These are phyloP conservation scores for Carex littledalei DNA, from an alignment of 176 grass and related monocot species.

Conservation along the genomic window DNA sequence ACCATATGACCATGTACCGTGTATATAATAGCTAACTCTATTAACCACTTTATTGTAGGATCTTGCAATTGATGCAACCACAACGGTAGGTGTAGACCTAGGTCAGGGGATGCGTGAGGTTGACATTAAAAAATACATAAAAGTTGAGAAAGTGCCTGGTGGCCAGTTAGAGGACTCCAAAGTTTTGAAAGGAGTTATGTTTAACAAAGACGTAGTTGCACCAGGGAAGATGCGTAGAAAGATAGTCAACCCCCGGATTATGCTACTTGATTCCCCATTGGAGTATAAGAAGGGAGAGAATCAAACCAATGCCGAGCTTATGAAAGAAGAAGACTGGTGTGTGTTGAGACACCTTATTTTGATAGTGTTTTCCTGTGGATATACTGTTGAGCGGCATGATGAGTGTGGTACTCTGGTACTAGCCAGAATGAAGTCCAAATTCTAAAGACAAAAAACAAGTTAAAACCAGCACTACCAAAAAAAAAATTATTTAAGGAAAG, in stretches of 20 bases:
- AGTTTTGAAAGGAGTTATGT: conserved; percentile 95
- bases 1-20: background rate
- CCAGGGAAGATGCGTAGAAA: conserved; percentile 97
- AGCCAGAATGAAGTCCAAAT: background rate
- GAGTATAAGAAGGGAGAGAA: conserved; percentile 99
- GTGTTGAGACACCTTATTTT: conserved; percentile 15
- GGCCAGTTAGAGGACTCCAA: conserved; percentile 86
- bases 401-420: background rate
- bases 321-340: conserved; percentile 99
- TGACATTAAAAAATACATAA: conserved; percentile 99
- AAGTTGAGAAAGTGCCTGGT: conserved; percentile 97
- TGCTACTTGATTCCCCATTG: conserved; percentile 83
- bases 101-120: conserved; percentile 92
- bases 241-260: conserved; percentile 94
- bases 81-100: conserved; percentile 84
- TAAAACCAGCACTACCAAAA: background rate
- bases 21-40: background rate
- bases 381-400: background rate
- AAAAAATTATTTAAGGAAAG: background rate
- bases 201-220: conserved; percentile 98
- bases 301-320: conserved; percentile 96
- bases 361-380: background rate
- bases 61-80: conserved; percentile 95
- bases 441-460: background rate
- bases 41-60: conserved; percentile 39